Evolutionary conservation across 2,329 filamentous ascomycete genomes (phyloP), one percentile per base, ranked within the genome.

Genomic region (Zopfia rhizophila): DNA sequence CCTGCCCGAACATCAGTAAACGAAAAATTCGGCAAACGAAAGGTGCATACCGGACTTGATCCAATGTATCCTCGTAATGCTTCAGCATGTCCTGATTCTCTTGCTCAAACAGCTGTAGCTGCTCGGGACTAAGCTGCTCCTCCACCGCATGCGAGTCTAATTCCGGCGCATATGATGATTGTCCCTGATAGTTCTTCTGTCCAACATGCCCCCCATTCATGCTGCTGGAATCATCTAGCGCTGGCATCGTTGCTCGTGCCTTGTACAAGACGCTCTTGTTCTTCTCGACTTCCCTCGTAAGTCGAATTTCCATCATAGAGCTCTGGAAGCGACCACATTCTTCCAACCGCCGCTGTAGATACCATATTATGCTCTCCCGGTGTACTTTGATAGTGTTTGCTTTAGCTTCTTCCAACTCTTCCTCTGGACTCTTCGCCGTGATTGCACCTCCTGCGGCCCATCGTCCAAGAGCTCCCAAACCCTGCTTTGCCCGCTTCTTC

Each of bases 31-130:
- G 16, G 28, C 23, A 28, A 28, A 13, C 6, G 17, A 17, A 25
- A 25, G 22, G 4, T 23, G 81, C 89, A 42, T 82, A 95, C 90
- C 88, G 89, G 57, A 97, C 91, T 81, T 97, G 94, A 71, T 92
- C 88, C 68, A 97, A 77, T n/a, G 90, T 91, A 74, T 89, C 91
- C 72, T 97, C 91, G 72, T 95, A 96, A 72, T 96, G 90, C 71
- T 89, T 89, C 60, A 97, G 80, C 86, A 99, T 91, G 54, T 90
- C 87, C 71, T 91, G 87, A 67, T 97, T 97, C 66, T 95, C 92
- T 72, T 91, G 84, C 59, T 93, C 92, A 75, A 99, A 97, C 67
- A 96, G 83, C 70, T 97, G 93, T 39, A 94, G 77, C 72, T 97
- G 93, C 66, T 97, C 91, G 16, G 86, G 80, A 13, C 88, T 90